A percentile compares a stretch with the other conserved stretches of the same genome.
Evolutionary conservation across 2,329 filamentous ascomycete genomes (phyloP).

Genomic region (Golovinomyces cichoracearum): DNA sequence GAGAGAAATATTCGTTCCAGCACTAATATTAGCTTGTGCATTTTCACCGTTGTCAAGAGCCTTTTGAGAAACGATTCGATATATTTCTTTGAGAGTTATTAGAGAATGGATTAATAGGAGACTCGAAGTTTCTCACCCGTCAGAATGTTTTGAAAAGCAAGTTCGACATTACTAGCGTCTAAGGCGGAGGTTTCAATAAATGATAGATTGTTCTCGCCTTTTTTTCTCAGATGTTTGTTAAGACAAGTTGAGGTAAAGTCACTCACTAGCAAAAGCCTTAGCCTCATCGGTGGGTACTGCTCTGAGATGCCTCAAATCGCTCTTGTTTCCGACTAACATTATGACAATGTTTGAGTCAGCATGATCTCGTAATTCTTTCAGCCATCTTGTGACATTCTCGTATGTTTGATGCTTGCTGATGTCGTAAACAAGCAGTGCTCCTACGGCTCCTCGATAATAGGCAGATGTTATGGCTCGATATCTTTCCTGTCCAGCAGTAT

Average conservation of each 20-base stretch:
- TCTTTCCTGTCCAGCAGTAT: conserved; percentile 94
- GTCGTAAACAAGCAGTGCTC: conserved; percentile 93
- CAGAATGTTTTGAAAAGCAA: conserved; percentile 97
- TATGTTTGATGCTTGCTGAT: conserved; percentile 99
- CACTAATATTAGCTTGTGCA: conserved; percentile 51
- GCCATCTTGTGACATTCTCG: conserved; percentile 94
- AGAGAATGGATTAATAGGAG: conserved; percentile 1
- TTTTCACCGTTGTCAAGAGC: conserved; percentile 74
- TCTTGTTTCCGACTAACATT: conserved; percentile 99
- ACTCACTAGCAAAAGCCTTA: conserved; percentile 81
- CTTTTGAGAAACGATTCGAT: conserved; percentile 96
- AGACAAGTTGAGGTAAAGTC: neutral
- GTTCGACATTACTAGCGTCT: conserved; percentile 95
- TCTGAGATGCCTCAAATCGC: conserved; percentile 93
- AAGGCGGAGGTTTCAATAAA: conserved; percentile 98
- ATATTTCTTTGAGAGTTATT: conserved; percentile 55
- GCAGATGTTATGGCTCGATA: conserved; percentile 98
- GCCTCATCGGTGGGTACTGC: conserved; percentile 95
- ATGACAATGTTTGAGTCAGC: conserved; percentile 98
- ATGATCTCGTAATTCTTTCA: conserved; percentile 95
- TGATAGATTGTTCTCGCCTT: conserved; percentile 90
- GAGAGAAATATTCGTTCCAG: conserved; percentile 62
- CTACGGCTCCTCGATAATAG: conserved; percentile 94
- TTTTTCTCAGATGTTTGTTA: conserved; percentile 11
- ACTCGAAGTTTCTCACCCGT: conserved; percentile 41